A percentile compares a stretch with the other conserved stretches of the same genome.
Conservation (phyloP, 83 land plant species). For the Thuja plicata region DNA sequence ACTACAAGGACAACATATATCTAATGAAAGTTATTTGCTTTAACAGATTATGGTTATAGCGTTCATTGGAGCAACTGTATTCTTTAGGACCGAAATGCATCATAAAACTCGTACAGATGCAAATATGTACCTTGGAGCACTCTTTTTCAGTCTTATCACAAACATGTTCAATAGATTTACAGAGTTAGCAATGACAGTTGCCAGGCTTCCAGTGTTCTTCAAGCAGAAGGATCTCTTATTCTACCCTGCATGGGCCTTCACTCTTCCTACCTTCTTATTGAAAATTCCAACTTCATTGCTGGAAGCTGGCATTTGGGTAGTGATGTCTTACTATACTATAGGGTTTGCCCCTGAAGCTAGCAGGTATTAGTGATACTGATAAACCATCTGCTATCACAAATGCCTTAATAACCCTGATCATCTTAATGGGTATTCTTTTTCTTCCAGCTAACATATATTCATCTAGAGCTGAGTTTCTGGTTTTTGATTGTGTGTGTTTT, state of each 20-base stretch:
- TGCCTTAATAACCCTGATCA: neutral
- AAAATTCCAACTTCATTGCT: constrained; percentile 34
- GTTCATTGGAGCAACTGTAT: constrained; percentile 36
- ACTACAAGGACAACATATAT: constrained; percentile 1
- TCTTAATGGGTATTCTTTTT: neutral
- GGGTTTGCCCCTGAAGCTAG: constrained; percentile 51
- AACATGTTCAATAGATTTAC: constrained; percentile 54
- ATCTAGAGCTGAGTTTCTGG: no score
- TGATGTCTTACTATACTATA: constrained; percentile 38
- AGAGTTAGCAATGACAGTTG: constrained; percentile 44
- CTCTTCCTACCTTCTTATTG: constrained; percentile 31
- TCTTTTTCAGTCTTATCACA: constrained; percentile 39
- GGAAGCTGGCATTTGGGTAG: constrained; percentile 33
- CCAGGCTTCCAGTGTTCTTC: constrained; percentile 52
- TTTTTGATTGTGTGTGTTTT: no score
- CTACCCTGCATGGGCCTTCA: constrained; percentile 53
- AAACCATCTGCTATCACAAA: neutral
- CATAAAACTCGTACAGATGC: constrained; percentile 27
- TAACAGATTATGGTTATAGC: constrained; percentile 32
- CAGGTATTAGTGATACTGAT: constrained; percentile 28
- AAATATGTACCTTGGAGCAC: constrained; percentile 43
- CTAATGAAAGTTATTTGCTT: neutral
- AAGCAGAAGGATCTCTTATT: constrained; percentile 37
- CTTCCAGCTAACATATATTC: neutral
- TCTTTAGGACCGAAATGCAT: constrained; percentile 56